Evolutionary conservation across 2,329 filamentous ascomycete species (phyloP), one percentile per base, ranked within the genome.

Genomic region (Colletotrichum phormii): DNA sequence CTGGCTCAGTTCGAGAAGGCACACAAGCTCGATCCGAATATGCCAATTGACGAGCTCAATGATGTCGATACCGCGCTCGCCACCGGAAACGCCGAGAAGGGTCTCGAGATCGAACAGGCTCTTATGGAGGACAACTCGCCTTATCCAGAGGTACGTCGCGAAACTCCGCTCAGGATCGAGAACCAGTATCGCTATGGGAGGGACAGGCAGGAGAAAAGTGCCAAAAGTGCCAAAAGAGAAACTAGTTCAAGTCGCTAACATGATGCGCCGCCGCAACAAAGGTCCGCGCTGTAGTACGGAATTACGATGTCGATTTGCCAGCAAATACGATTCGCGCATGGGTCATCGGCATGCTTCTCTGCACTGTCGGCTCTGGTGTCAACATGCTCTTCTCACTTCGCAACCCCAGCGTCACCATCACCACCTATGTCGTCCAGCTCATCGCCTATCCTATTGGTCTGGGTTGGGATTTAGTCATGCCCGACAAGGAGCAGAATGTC

Each of bases 321-420:
- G 86, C 86, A 76, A 92, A 91, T 79, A 92, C 90, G 24, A 84
- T 92, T 69, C 89, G 90, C 62, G 90, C 90, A 42, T 92, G 90
- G 90, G 82, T 84, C 5, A 90, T 92, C 73, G 90, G 90, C 42
- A 72, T 92, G 76, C 5, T 91, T 12, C 84, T 92, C 57, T 89
- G 89, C 71, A 92, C 90, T 0, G 78, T 92, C 70, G 90, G 89
- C n/a, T 90, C 90, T 1, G 88, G 84, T 5, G 81, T 91, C 75
- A 91, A 91, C 79, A 88, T 89, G 84, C 80, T 92, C 61, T 91
- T 92, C 78, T 89, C 87, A 29, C 82, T 89, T 57, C 87, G 90
- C 62, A 88, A 90, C 73, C 89, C 90, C 4, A 89, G 86, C 76
- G 86, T 92, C 67, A 80, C 85, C 24, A 88, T 92, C 75, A 89